These are phyloP conservation scores for Jackrogersella multiformis DNA, from an alignment of 495 filamentous ascomycete genomes.

Conservation along the genomic window DNA sequence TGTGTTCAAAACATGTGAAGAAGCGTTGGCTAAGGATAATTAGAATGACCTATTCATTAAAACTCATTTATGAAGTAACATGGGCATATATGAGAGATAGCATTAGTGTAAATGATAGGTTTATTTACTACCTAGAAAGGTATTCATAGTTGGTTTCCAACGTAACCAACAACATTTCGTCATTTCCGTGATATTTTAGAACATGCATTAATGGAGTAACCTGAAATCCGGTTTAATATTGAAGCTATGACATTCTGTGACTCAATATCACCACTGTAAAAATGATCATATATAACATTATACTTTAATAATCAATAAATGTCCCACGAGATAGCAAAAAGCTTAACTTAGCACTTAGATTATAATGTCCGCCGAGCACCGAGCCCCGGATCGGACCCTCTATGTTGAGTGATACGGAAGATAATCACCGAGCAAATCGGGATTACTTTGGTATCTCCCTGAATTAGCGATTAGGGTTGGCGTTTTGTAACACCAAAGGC, in stretches of 20 bases:
- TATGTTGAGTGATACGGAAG: background rate
- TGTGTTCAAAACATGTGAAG: constrained; percentile 8
- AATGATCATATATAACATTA: background rate
- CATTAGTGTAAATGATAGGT: background rate
- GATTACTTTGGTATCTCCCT: too few relatives aligned
- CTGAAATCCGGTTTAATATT: background rate
- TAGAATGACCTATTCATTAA: background rate
- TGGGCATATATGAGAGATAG: background rate
- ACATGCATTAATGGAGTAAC: background rate
- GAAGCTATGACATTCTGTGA: background rate
- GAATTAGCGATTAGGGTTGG: too few relatives aligned
- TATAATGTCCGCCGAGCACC: background rate
- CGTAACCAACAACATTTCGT: background rate
- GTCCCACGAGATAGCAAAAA: too few relatives aligned
- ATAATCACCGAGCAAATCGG: background rate
- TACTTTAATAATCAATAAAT: too few relatives aligned
- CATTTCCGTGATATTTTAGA: background rate
- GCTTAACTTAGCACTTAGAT: background rate
- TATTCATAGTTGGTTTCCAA: background rate
- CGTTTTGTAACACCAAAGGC: constrained; percentile 1
- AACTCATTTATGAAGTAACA: background rate
- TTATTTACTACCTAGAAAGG: background rate
- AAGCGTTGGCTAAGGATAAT: background rate
- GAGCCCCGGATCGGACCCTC: too few relatives aligned
- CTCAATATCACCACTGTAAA: background rate